These are phyloP conservation scores for Seiridium unicorne DNA, from an alignment of 2,329 filamentous ascomycete genomes.

Conservation along the genomic window DNA sequence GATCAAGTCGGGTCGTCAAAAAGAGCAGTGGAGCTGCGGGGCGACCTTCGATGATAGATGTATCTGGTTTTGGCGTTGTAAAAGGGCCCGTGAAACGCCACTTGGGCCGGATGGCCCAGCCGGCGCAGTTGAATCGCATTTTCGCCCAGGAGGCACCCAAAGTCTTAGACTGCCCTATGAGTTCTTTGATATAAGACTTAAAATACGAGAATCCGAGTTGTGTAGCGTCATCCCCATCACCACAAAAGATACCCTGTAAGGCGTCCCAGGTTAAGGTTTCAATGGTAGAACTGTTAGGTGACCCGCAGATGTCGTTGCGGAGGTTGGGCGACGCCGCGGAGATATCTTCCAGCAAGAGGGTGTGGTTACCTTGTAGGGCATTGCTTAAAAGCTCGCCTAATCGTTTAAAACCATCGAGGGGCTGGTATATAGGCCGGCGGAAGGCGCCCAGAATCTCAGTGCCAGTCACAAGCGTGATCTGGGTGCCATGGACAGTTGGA, in stretches of 20 bases:
- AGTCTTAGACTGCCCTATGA: slow-evolving; percentile 25
- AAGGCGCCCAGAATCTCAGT: slow-evolving; percentile 29
- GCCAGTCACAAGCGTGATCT: slow-evolving; percentile 26
- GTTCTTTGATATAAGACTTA: slow-evolving; percentile 24
- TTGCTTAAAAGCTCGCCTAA: slow-evolving; percentile 17
- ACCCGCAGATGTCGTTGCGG: slow-evolving; percentile 5
- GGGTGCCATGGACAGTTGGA: slow-evolving; percentile 16
- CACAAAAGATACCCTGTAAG: slow-evolving; percentile 28
- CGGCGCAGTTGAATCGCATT: slow-evolving; percentile 37
- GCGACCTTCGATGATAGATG: slow-evolving; percentile 23
- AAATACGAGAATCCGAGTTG: slow-evolving; percentile 21
- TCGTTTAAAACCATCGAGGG: slow-evolving; percentile 17
- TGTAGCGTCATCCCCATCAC: slow-evolving; percentile 29
- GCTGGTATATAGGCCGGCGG: slow-evolving; percentile 26
- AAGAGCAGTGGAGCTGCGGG: slow-evolving; percentile 43
- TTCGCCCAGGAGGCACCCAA: slow-evolving; percentile 33
- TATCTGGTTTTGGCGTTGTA: slow-evolving; percentile 12
- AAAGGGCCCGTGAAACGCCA: slow-evolving; percentile 37
- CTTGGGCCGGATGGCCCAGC: slow-evolving; percentile 34
- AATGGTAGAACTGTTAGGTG: neutral
- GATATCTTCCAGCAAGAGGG: slow-evolving; percentile 6
- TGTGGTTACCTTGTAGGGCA: slow-evolving; percentile 27
- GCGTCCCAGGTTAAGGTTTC: slow-evolving; percentile 16
- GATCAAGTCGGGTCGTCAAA: slow-evolving; percentile 40
- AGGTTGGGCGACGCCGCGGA: neutral